Conservation (phyloP, 768 basidiomycete genomes). For the Tremella mesenterica region DNA sequence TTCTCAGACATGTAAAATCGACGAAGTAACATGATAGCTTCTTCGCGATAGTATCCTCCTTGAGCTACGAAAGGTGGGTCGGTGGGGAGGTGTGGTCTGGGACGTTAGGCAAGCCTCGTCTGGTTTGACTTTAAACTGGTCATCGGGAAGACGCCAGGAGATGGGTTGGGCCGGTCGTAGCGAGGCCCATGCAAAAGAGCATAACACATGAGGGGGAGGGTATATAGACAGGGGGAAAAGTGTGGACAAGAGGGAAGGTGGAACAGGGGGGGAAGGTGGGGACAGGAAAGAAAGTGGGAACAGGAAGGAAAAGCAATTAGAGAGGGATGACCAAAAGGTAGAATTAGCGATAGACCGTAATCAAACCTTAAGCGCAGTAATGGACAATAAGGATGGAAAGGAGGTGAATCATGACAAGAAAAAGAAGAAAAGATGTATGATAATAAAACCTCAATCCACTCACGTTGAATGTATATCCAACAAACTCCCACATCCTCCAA, state of each 20-base stretch:
- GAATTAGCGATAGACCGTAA: no score
- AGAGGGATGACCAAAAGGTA: neutral
- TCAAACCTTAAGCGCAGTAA: no score
- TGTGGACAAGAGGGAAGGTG: neutral
- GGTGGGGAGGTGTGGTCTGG: conserved; percentile 53
- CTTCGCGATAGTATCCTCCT: conserved; percentile 69
- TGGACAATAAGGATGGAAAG: no score
- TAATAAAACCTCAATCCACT: conserved; percentile 14
- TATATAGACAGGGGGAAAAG: neutral
- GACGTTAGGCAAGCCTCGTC: no score
- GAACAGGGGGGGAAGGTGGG: neutral
- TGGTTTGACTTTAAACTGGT: no score
- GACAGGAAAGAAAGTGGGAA: neutral
- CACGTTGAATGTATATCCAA: conserved; percentile 73
- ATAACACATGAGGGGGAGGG: neutral
- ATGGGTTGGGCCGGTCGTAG: no score
- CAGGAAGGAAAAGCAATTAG: neutral
- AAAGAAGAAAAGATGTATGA: neutral
- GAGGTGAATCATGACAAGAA: no score
- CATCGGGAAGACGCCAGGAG: no score
- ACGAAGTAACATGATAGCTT: conserved; percentile 75
- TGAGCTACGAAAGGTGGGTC: conserved; percentile 66
- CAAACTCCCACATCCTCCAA: conserved; percentile 94
- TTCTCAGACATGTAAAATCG: conserved; percentile 92
- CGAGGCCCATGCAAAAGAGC: no score